Evolutionary conservation across 345 rosid species (phyloP), one percentile per base, ranked within the genome.

Genomic region (Rhodomyrtus tomentosa): DNA sequence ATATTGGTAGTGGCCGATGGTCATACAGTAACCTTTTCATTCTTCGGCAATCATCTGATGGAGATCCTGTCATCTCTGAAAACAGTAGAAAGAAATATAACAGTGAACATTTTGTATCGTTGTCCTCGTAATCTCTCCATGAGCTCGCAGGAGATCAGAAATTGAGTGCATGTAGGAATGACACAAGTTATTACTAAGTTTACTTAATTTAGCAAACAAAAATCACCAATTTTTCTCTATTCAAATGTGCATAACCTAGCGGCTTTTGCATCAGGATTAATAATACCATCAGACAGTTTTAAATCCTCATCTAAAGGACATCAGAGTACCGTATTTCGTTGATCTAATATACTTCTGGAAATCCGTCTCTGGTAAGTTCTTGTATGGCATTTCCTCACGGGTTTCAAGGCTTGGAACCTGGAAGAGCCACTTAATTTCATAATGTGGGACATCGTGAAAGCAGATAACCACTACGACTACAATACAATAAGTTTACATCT

Each of bases 301-400:
- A 36, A 20, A 45, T 68, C 25, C 22, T 50, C 83, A 81, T 68
- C 76, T 50, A 38, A 58, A 49, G 56, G 49, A 32, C 36, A 81
- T 16, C 12, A 29, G 18, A 56, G 82, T 92, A 94, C 99, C 95
- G 40, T 87, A 72, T 90, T 92, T 86, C 48, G 86, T 87, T 81
- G 98, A 91, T 88, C 98, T 90, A 55, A 96, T 92, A 89, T 87
- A 95, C 88, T 88, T 92, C 91, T 96, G 98, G 84, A 96, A 95
- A 79, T 91, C 95, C 42, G 98, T 93, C 85, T 96, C 92, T 29
- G 99, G 97, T 86, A 90, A 93, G 83, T 87, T 90, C 76, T 84
- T 86, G 54, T 94, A 94, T 58, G 90, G 32, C 92, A 92, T 91
- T 86, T 90, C 88, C 80, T 95, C 98, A 14, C 89, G 86, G 42